Conservation (phyloP, 2,329 filamentous ascomycete genomes). For the Plectosphaerella sp. region DNA sequence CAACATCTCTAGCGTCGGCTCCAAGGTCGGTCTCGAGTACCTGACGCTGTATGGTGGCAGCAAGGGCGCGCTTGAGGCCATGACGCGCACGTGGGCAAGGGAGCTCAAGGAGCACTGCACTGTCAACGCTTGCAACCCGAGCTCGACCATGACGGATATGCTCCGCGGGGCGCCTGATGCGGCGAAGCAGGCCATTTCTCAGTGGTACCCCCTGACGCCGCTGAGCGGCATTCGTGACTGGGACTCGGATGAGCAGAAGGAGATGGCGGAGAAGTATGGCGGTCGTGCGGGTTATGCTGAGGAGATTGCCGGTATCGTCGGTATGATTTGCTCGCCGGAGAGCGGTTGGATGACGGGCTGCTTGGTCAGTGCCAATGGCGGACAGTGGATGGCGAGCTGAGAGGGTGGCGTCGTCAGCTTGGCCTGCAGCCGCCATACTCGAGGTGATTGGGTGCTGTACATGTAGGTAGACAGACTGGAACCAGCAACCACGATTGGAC, state of each 20-base stretch:
- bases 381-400: conserved; percentile 28
- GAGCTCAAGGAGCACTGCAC: conserved; percentile 54
- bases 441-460: no score
- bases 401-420: neutral
- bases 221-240: conserved; percentile 30
- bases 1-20: conserved; percentile 50
- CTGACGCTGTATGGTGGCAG: conserved; percentile 58
- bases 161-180: conserved; percentile 50
- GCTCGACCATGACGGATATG: conserved; percentile 26
- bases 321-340: conserved; percentile 65
- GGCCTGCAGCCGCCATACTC: no score
- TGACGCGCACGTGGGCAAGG: conserved; percentile 58
- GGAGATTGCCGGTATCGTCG: conserved; percentile 67
- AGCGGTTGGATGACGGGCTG: conserved; percentile 66
- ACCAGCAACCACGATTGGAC: no score
- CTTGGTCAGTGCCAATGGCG: conserved; percentile 66
- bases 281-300: conserved; percentile 54
- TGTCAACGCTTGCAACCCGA: conserved; percentile 55
- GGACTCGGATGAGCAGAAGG: conserved; percentile 21
- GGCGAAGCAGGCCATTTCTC: conserved; percentile 29
- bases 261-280: conserved; percentile 43
- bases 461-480: no score
- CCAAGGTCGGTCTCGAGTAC: conserved; percentile 46
- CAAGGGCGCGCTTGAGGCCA: conserved; percentile 57
- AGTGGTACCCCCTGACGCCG: conserved; percentile 43